Percentiles rank a stretch among this genome's conserved stretches.
Evolutionary conservation across 1,284 basidiomycete species (phyloP).

Genomic region (Rhodofomes roseus): DNA sequence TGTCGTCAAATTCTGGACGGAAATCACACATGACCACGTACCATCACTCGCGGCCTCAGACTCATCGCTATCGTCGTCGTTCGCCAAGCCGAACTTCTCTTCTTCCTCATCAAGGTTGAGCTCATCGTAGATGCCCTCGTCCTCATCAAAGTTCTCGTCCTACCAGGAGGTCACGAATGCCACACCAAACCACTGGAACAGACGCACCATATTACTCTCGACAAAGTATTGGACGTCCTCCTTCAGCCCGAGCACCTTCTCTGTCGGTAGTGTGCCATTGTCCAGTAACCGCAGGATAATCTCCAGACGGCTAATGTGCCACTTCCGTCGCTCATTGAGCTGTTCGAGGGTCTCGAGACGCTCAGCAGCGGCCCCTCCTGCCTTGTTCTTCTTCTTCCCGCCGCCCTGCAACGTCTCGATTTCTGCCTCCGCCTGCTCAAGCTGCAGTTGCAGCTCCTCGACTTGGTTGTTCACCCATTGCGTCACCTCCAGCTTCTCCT

Average conservation of each 20-base stretch:
- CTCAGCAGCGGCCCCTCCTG: constrained; percentile 57
- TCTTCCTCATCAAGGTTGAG: constrained; percentile 98
- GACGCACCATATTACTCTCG: constrained; percentile 88
- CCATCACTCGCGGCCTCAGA: constrained; percentile 76
- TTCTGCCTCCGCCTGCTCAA: constrained; percentile 94
- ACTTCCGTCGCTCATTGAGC: constrained; percentile 91
- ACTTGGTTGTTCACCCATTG: constrained; percentile 86
- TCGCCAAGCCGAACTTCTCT: constrained; percentile 81
- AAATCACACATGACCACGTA: constrained; percentile 4
- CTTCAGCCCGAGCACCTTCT: constrained; percentile 81
- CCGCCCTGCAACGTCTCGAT: constrained; percentile 84
- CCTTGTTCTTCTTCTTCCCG: constrained; percentile 86
- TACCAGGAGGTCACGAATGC: constrained; percentile 30
- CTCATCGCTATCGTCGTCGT: constrained; percentile 68
- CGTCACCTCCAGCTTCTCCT: constrained; percentile 91
- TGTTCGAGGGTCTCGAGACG: constrained; percentile 83
- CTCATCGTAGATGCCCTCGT: constrained; percentile 97
- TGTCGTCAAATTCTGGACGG: background rate
- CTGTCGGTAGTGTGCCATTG: constrained; percentile 86
- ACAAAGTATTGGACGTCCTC: constrained; percentile 98
- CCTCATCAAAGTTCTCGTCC: constrained; percentile 98
- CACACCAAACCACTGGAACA: constrained; percentile 5
- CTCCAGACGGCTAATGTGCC: constrained; percentile 94
- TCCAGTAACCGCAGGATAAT: constrained; percentile 92
- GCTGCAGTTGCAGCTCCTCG: constrained; percentile 91